Conservation (phyloP, 2,329 filamentous ascomycete genomes). For the Stenocarpella maydis region DNA sequence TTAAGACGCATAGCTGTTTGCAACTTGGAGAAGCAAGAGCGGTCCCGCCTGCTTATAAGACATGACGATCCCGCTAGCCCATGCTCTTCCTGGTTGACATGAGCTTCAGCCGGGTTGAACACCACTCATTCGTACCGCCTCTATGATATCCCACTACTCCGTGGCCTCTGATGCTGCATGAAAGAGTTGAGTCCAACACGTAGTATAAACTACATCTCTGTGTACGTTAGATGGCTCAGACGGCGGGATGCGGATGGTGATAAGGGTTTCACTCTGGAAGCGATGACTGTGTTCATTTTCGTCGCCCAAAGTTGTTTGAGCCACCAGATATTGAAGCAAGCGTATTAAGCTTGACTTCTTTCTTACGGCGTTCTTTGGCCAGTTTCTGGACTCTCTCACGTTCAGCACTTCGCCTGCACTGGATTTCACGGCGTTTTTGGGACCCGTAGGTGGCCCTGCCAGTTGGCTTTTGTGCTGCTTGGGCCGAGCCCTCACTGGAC, state of each 20-base stretch:
- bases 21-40: neutral
- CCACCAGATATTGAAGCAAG: constrained; percentile 67
- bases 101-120: neutral
- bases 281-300: neutral
- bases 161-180: neutral
- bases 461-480: constrained; percentile 40
- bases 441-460: constrained; percentile 28
- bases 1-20: neutral
- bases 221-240: neutral
- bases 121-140: neutral
- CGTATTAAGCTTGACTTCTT: constrained; percentile 71
- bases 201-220: neutral
- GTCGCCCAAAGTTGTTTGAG: constrained; percentile 31
- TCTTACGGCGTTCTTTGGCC: constrained; percentile 68
- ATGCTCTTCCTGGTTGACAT: neutral
- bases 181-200: neutral
- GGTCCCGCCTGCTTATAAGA: neutral
- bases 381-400: constrained; percentile 58
- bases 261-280: neutral
- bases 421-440: constrained; percentile 28
- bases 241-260: neutral
- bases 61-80: neutral
- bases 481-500: constrained; percentile 46
- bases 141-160: neutral
- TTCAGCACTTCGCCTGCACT: constrained; percentile 54